phyloP scores from a whole-genome alignment of 495 filamentous ascomycete species.

The Hypoxylon subgilvum region DNA sequence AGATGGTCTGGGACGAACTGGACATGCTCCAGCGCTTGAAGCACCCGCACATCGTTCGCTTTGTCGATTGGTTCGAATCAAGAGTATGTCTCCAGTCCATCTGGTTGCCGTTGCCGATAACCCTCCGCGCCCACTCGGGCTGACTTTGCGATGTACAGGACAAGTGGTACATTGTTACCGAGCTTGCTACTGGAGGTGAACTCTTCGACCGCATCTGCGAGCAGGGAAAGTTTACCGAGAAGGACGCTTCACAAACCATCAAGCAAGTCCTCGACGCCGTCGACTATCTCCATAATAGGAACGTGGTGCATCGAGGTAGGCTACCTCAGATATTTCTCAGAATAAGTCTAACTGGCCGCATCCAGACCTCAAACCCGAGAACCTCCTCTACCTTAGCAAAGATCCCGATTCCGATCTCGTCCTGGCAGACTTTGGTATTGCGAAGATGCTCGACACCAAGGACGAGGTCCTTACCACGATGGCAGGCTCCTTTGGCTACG shows the following conservation, averaged over 20 bases:
- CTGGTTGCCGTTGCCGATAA: not conserved
- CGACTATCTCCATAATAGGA: slow-evolving; percentile 90
- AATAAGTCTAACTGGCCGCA: slow-evolving; percentile 2
- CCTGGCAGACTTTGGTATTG: slow-evolving; percentile 97
- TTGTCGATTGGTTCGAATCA: slow-evolving; percentile 99
- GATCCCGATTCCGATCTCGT: slow-evolving; percentile 81
- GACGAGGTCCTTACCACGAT: slow-evolving; percentile 95
- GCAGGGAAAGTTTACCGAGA: slow-evolving; percentile 97
- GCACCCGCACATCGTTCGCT: slow-evolving; percentile 96
- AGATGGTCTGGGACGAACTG: slow-evolving; percentile 98
- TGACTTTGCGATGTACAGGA: slow-evolving; percentile 64
- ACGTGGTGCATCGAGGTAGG: slow-evolving; percentile 94
- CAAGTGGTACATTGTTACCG: slow-evolving; percentile 99
- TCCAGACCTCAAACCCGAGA: slow-evolving; percentile 96
- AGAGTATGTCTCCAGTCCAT: slow-evolving; percentile 58
- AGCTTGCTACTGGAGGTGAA: slow-evolving; percentile 94
- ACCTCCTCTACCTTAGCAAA: slow-evolving; percentile 88
- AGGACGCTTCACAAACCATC: slow-evolving; percentile 96
- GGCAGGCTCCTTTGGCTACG: slow-evolving; percentile 98
- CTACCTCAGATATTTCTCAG: not conserved
- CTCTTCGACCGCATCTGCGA: slow-evolving; percentile 98
- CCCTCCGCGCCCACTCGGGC: not conserved
- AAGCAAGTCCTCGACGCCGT: slow-evolving; percentile 94
- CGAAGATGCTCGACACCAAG: slow-evolving; percentile 93
- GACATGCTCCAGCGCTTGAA: slow-evolving; percentile 86